Evolutionary conservation across 768 basidiomycete species (phyloP).

Genomic region (Fomitopsis pulvina): DNA sequence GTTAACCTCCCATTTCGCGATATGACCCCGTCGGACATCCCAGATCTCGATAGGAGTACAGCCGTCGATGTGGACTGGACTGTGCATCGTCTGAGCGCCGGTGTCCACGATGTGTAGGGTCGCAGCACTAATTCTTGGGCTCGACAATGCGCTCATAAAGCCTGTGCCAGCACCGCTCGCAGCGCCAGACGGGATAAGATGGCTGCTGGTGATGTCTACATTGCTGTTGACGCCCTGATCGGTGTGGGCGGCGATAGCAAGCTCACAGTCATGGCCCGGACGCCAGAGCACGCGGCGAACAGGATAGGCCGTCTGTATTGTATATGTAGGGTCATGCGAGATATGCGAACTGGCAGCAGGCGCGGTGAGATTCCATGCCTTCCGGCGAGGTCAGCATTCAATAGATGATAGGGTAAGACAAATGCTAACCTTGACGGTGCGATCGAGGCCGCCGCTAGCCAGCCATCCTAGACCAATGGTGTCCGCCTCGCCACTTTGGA

Average conservation of each 20-base stretch:
- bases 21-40: conserved; percentile 77
- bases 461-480: conserved; percentile 55
- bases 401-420: background rate
- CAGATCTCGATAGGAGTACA: conserved; percentile 74
- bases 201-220: conserved; percentile 14
- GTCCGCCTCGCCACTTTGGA: conserved; percentile 9
- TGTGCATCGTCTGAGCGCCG: conserved; percentile 3
- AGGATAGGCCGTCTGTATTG: conserved; percentile 67
- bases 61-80: conserved; percentile 9
- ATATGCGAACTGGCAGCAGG: conserved; percentile 41
- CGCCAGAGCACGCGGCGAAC: conserved; percentile 74
- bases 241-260: conserved; percentile 65
- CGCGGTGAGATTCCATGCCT: conserved; percentile 70
- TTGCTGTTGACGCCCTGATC: conserved; percentile 37
- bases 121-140: conserved; percentile 12
- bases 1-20: conserved; percentile 76
- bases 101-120: conserved; percentile 6
- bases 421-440: conserved; percentile 58
- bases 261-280: conserved; percentile 67
- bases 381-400: background rate
- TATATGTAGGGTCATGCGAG: conserved; percentile 58
- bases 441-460: conserved; percentile 73
- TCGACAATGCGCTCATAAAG: conserved; percentile 9
- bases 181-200: background rate
- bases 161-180: conserved; percentile 2